Evolutionary conservation across 2,329 filamentous ascomycete species (phyloP).

Genomic region (Arachnomyces sp.): DNA sequence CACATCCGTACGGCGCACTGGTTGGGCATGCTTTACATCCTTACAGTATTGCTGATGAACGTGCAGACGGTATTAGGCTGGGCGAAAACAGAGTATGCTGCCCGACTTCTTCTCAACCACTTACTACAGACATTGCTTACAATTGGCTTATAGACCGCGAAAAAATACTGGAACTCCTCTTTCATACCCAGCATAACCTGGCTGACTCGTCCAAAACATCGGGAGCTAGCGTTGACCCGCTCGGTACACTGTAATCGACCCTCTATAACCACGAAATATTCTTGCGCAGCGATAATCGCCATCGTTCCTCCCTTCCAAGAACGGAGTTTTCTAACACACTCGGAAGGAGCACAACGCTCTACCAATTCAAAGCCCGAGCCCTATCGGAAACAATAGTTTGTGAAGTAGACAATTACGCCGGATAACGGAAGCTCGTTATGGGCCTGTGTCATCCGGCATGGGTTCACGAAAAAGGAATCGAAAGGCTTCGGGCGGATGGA

Average conservation of each 20-base stretch:
- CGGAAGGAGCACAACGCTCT: too few relatives aligned
- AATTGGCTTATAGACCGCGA: not conserved
- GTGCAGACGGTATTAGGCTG: not conserved
- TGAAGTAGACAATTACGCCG: too few relatives aligned
- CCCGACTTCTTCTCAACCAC: too few relatives aligned
- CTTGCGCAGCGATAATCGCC: constrained; percentile 8
- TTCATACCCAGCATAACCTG: constrained; percentile 3
- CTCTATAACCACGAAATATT: not conserved
- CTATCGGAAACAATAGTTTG: too few relatives aligned
- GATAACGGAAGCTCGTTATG: too few relatives aligned
- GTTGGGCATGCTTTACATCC: constrained; percentile 4
- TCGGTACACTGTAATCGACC: constrained; percentile 5
- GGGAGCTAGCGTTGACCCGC: constrained; percentile 2
- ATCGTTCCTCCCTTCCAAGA: constrained; percentile 6
- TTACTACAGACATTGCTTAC: not conserved
- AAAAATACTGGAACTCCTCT: not conserved
- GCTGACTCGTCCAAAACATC: constrained; percentile 1
- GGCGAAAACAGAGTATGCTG: too few relatives aligned
- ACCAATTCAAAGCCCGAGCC: too few relatives aligned
- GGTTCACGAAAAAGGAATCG: too few relatives aligned
- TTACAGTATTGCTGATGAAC: not conserved
- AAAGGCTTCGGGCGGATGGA: too few relatives aligned
- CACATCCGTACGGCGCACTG: not conserved
- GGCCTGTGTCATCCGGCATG: too few relatives aligned
- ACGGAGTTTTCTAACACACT: too few relatives aligned